These are phyloP conservation scores for Penicillium olsonii DNA, from an alignment of 2,329 filamentous ascomycete genomes.

Conservation along the genomic window DNA sequence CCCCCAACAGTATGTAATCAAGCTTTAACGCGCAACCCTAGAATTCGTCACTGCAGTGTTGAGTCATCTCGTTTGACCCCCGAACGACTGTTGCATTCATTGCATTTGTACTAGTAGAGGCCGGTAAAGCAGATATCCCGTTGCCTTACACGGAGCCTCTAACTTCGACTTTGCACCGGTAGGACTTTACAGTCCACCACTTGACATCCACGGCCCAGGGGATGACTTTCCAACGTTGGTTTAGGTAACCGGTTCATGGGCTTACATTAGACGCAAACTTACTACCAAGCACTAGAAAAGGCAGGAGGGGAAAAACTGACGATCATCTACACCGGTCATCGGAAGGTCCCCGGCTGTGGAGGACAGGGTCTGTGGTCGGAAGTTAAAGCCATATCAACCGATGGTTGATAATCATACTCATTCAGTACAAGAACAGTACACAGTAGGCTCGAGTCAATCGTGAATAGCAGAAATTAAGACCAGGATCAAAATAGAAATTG, in stretches of 20 bases:
- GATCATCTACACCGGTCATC: neutral
- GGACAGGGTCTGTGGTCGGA: neutral
- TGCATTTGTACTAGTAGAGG: too few species aligned
- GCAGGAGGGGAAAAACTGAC: neutral
- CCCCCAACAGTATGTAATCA: neutral
- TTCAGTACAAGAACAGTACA: neutral
- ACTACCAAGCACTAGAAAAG: neutral
- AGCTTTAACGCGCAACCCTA: neutral
- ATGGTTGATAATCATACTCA: neutral
- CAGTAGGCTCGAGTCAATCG: neutral
- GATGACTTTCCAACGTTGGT: too few species aligned
- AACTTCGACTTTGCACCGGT: neutral
- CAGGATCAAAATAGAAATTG: neutral
- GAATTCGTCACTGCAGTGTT: neutral
- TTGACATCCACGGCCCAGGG: too few species aligned
- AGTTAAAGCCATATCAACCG: neutral
- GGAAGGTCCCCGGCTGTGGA: neutral
- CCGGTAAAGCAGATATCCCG: too few species aligned
- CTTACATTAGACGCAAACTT: too few species aligned
- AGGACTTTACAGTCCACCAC: too few species aligned
- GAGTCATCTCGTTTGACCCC: neutral
- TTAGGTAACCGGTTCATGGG: too few species aligned
- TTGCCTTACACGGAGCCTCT: neutral
- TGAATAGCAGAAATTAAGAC: neutral
- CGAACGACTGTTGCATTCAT: neutral